phyloP scores from a whole-genome alignment of 495 filamentous ascomycete species.

The Barbatosphaeria neglecta region DNA sequence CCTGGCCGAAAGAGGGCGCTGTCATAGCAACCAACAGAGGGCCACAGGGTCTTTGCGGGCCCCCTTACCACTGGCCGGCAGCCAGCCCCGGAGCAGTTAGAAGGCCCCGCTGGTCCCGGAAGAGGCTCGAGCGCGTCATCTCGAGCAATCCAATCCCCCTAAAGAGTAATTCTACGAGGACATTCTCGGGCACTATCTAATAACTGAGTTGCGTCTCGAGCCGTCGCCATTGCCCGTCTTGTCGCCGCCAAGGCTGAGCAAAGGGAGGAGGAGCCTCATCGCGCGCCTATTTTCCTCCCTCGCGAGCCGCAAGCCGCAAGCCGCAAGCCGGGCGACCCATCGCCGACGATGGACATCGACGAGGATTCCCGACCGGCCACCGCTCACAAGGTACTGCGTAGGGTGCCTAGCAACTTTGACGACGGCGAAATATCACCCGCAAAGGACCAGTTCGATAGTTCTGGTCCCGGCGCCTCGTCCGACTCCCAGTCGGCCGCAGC shows the following conservation, averaged over 20 bases:
- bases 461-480: neutral
- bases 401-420: constrained; percentile 1
- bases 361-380: neutral
- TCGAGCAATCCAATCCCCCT: neutral
- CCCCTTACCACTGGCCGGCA: neutral
- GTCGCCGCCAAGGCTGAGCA: neutral
- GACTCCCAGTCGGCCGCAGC: neutral
- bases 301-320: neutral
- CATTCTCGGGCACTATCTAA: too few species aligned
- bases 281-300: neutral
- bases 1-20: neutral
- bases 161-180: too few species aligned
- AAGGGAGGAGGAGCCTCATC: neutral
- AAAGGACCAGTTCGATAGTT: neutral
- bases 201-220: too few species aligned
- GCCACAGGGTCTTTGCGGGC: neutral
- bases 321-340: neutral
- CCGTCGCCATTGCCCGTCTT: neutral
- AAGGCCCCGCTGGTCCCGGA: neutral
- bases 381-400: neutral
- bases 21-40: neutral
- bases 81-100: neutral
- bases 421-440: neutral
- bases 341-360: neutral
- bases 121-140: constrained; percentile 1